Evolutionary conservation across 805 yeast genomes (phyloP).

Genomic region (Lachancea meyersii): DNA sequence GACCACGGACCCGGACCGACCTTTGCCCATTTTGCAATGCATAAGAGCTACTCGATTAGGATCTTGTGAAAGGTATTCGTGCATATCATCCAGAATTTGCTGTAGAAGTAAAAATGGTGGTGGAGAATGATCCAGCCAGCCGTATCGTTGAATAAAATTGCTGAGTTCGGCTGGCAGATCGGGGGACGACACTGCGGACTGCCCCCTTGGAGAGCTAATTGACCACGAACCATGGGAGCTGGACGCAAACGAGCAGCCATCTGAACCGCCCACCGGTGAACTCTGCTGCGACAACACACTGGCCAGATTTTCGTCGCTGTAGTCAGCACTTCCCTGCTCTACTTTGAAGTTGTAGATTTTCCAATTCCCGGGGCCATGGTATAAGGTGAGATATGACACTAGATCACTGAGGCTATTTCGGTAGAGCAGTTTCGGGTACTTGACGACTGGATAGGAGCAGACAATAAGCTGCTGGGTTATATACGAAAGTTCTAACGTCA

Average conservation of each 20-base stretch:
- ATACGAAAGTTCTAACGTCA: constrained; percentile 57
- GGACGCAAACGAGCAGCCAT: background rate
- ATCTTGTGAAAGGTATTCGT: constrained; percentile 34
- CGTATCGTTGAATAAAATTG: constrained; percentile 25
- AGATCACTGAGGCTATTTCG: constrained; percentile 50
- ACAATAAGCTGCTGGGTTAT: constrained; percentile 61
- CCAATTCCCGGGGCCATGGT: constrained; percentile 55
- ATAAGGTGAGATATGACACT: constrained; percentile 38
- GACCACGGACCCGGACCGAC: constrained; percentile 75
- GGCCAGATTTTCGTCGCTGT: constrained; percentile 21
- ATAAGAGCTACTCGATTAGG: constrained; percentile 52
- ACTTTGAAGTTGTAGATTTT: constrained; percentile 64
- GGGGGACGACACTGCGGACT: background rate
- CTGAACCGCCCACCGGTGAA: background rate
- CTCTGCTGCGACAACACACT: background rate
- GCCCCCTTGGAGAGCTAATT: background rate
- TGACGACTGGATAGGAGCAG: constrained; percentile 65
- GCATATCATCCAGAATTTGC: constrained; percentile 40
- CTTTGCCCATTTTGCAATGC: constrained; percentile 91
- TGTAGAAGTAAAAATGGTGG: constrained; percentile 56
- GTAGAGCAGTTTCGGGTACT: constrained; percentile 39
- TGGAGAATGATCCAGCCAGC: constrained; percentile 74
- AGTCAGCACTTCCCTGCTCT: constrained; percentile 43
- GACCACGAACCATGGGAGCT: background rate
- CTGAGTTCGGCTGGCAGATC: background rate